Percentiles rank a stretch among this genome's conserved stretches.
phyloP scores from a whole-genome alignment of 768 basidiomycete genomes.

The Suillus bovinus region DNA sequence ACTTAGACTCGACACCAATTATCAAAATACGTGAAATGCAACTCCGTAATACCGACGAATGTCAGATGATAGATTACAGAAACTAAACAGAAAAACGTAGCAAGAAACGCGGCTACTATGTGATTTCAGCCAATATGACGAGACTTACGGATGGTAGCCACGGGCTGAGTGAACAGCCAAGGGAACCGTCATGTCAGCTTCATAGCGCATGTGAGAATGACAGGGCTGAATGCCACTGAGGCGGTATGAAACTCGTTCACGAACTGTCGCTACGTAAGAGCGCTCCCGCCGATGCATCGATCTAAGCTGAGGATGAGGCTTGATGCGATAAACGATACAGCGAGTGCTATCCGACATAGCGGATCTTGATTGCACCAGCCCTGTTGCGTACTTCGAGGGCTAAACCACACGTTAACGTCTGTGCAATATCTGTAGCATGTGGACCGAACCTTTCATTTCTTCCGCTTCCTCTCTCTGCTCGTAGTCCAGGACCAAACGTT shows the following conservation, averaged over 20 bases:
- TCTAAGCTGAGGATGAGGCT: constrained; percentile 17
- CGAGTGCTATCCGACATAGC: constrained; percentile 60
- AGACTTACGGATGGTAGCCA: not conserved
- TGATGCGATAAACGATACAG: constrained; percentile 6
- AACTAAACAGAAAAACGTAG: not conserved
- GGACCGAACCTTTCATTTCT: constrained; percentile 64
- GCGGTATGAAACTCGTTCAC: constrained; percentile 6
- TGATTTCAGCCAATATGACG: not conserved
- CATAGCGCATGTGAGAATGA: constrained; percentile 5
- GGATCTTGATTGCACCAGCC: constrained; percentile 71
- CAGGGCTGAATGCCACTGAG: constrained; percentile 1
- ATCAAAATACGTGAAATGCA: not conserved
- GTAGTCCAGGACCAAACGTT: constrained; percentile 90
- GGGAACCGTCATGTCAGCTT: not conserved
- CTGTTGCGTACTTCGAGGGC: constrained; percentile 72
- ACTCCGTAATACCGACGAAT: not conserved
- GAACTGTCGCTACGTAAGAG: constrained; percentile 17
- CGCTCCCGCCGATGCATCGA: constrained; percentile 20
- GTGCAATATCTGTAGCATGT: not conserved
- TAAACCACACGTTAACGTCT: constrained; percentile 24
- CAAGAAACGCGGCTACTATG: constrained; percentile 3
- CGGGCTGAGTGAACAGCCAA: not conserved
- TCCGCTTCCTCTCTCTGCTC: constrained; percentile 89
- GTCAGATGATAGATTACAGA: not conserved
- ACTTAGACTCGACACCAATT: not conserved